These are phyloP conservation scores for Wickerhamiella occidentalis DNA, from an alignment of 805 yeast species.

Conservation along the genomic window DNA sequence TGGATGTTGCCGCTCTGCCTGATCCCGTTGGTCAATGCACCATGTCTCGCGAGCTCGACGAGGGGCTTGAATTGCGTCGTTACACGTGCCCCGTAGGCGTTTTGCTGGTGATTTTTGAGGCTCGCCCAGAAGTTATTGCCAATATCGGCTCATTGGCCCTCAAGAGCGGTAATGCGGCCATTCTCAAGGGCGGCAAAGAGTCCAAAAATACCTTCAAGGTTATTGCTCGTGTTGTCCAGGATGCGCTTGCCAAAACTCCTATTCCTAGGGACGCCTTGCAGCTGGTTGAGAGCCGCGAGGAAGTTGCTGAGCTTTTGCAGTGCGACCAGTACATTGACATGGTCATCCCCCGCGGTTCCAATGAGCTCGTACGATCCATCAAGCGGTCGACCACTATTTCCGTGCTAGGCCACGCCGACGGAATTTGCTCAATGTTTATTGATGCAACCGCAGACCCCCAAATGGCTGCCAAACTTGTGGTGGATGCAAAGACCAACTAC, in stretches of 20 bases:
- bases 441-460: constrained; percentile 64
- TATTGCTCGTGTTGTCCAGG: constrained; percentile 60
- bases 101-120: constrained; percentile 79
- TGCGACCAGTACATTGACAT: constrained; percentile 88
- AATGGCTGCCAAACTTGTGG: constrained; percentile 62
- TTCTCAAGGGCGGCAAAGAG: constrained; percentile 95
- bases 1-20: constrained; percentile 76
- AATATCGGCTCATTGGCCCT: constrained; percentile 91
- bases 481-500: constrained; percentile 88
- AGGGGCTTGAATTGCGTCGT: constrained; percentile 70
- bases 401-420: constrained; percentile 97
- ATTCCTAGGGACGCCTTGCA: constrained; percentile 79
- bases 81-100: constrained; percentile 94
- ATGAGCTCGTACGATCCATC: constrained; percentile 75
- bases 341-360: constrained; percentile 97
- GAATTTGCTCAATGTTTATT: constrained; percentile 80
- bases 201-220: constrained; percentile 71
- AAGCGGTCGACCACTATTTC: constrained; percentile 87
- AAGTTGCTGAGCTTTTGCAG: constrained; percentile 67
- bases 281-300: constrained; percentile 77
- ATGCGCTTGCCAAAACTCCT: constrained; percentile 46
- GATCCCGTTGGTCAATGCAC: constrained; percentile 91
- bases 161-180: constrained; percentile 94
- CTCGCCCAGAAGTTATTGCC: constrained; percentile 97
- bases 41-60: constrained; percentile 74